phyloP scores from a whole-genome alignment of 495 filamentous ascomycete species.

The Aspergillus ellipticus region DNA sequence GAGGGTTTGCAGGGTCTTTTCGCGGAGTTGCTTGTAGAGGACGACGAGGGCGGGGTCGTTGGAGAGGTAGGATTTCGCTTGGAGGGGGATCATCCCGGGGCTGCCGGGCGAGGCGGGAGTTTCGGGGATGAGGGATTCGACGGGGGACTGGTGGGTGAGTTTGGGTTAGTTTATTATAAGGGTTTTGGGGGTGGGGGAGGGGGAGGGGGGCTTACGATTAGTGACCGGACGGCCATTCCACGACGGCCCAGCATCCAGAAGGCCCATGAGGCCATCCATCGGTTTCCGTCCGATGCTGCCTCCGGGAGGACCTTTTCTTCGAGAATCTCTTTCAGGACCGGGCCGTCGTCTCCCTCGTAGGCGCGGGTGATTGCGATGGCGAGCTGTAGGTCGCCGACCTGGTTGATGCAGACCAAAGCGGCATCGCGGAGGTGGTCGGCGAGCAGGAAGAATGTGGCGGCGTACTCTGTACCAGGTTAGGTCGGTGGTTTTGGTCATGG shows the following conservation, averaged over 20 bases:
- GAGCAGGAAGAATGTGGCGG: conserved; percentile 91
- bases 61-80: conserved; percentile 74
- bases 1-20: conserved; percentile 80
- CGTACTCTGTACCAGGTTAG: conserved; percentile 64
- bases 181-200: not conserved
- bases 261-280: conserved; percentile 94
- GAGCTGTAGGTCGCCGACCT: conserved; percentile 83
- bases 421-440: conserved; percentile 84
- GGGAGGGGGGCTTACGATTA: conserved; percentile 49
- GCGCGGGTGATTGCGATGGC: conserved; percentile 86
- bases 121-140: conserved; percentile 60
- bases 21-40: conserved; percentile 81
- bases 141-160: conserved; percentile 58
- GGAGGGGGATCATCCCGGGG: conserved; percentile 46
- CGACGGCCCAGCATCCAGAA: conserved; percentile 86
- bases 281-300: conserved; percentile 76
- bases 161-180: not conserved
- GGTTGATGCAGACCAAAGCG: conserved; percentile 76
- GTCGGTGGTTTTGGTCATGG: not conserved
- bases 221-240: conserved; percentile 81
- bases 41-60: conserved; percentile 88
- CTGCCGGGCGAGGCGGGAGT: conserved; percentile 45
- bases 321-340: conserved; percentile 67
- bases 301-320: conserved; percentile 75
- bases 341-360: conserved; percentile 82